phyloP scores from a whole-genome alignment of 75 land plant genomes.

The Azolla pinnata region DNA sequence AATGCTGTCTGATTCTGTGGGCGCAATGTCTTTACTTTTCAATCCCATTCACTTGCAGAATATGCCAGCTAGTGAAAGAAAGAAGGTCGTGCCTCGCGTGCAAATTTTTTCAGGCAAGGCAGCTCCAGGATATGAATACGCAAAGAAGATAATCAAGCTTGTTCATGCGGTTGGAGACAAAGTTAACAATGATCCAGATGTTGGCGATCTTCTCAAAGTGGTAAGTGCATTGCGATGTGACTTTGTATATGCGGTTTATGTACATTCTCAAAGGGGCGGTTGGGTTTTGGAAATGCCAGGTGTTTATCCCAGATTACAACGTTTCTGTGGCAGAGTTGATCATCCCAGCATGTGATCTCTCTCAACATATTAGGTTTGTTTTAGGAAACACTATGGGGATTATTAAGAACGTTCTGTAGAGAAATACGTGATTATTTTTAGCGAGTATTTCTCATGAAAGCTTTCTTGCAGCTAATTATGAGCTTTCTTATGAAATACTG shows the following conservation, averaged over 20 bases:
- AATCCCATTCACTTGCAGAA: slow-evolving; percentile 26
- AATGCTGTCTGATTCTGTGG: background rate
- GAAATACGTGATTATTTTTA: no score
- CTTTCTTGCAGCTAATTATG: no score
- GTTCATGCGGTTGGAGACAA: slow-evolving; percentile 54
- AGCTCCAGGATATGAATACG: slow-evolving; percentile 72
- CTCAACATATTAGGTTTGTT: slow-evolving; percentile 66
- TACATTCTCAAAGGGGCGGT: background rate
- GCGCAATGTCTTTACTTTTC: no score
- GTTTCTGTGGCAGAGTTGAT: slow-evolving; percentile 74
- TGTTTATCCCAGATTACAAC: slow-evolving; percentile 78
- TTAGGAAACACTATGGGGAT: background rate
- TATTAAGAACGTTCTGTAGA: no score
- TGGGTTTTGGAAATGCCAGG: no score
- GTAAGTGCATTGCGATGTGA: slow-evolving; percentile 17
- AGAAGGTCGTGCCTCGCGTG: slow-evolving; percentile 69
- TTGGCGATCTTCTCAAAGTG: slow-evolving; percentile 68
- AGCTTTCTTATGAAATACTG: no score
- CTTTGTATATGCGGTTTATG: background rate
- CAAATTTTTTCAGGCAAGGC: slow-evolving; percentile 77
- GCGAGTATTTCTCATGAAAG: no score
- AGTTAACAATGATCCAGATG: slow-evolving; percentile 59
- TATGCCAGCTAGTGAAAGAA: slow-evolving; percentile 46
- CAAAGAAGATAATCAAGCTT: slow-evolving; percentile 68
- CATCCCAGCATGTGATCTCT: slow-evolving; percentile 68